A percentile compares a stretch with the other conserved stretches of the same genome.
phyloP scores from a whole-genome alignment of 2,329 filamentous ascomycete genomes.

The Penicillium sp. region DNA sequence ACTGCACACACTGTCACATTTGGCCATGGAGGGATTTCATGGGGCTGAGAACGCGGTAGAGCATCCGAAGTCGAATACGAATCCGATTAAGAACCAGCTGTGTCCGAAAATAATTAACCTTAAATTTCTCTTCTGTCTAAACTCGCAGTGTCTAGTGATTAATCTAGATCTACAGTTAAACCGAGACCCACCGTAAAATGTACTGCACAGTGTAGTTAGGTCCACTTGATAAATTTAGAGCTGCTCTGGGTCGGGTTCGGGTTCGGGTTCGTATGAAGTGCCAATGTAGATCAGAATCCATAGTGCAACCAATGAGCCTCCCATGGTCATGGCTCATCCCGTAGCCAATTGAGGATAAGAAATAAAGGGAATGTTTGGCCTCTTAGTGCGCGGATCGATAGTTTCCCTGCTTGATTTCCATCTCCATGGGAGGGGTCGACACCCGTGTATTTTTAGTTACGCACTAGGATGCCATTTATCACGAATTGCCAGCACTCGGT shows the following conservation, averaged over 20 bases:
- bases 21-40: not conserved
- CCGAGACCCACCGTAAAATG: not conserved
- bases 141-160: not conserved
- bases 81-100: not conserved
- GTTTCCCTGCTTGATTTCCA: not conserved
- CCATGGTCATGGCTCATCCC: slow-evolving; percentile 15
- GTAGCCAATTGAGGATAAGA: slow-evolving; percentile 16
- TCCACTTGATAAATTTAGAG: not conserved
- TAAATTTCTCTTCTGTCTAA: not conserved
- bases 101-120: not conserved
- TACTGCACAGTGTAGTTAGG: too few relatives aligned
- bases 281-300: not conserved
- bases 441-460: not conserved
- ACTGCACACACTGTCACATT: not conserved
- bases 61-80: not conserved
- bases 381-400: not conserved
- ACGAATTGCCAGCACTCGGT: not conserved
- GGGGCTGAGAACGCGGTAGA: not conserved
- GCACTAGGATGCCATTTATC: not conserved
- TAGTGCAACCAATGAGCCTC: not conserved
- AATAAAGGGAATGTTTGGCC: not conserved
- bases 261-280: not conserved
- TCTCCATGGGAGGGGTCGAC: not conserved
- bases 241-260: slow-evolving; percentile 1
- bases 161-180: too few relatives aligned